Evolutionary conservation across 2,329 filamentous ascomycete genomes (phyloP), one percentile per base, ranked within the genome.

Genomic region (Cadophora sp.): DNA sequence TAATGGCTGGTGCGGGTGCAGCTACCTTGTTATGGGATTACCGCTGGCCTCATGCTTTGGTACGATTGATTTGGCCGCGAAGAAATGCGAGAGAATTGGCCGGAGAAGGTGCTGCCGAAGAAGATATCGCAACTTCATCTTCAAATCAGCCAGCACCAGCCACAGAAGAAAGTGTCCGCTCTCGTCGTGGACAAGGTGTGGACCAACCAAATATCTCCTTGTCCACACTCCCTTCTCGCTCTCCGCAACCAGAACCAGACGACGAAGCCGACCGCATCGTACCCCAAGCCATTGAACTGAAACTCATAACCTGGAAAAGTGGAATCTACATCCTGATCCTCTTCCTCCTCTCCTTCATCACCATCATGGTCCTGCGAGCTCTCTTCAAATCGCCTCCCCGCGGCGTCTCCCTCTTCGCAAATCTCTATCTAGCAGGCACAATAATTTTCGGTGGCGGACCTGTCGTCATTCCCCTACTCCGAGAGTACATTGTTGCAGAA

Each of bases 391-490:
- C 84, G 12, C 67, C 78, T 0, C 51, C 75, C 37, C 67, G 51
- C 3, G 27, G n/a, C 50, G 27, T 11, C 79, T 88, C 0, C 78
- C 83, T 93, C 27, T 93, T 93, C 73, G 83, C 89, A 5, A 73
- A 73, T 27, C 60, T 73, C 19, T 71, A 65, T 48, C 62, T 73
- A n/a, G 71, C 71, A 26, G 71, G 71, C 7, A 93, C 91, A 1
- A 85, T 75, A 24, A 75, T 75, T 29, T 79, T 79, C 60, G 88
- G 88, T 3, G 88, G 89, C 2, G 88, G 88, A 0, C 88, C 88
- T 0, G 88, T 90, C 0, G 88, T 91, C 0, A 89, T 91, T 50
- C 88, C 89, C 0, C 81, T 91, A 0, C 80, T 91, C 0, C 82
- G 87, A 16, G 84, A 88, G 69, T 87, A 87, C 72, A 81, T 92